Evolutionary conservation across 2,329 filamentous ascomycete genomes (phyloP), one percentile per base, ranked within the genome.

Genomic region (Paracamarosporium sp.): DNA sequence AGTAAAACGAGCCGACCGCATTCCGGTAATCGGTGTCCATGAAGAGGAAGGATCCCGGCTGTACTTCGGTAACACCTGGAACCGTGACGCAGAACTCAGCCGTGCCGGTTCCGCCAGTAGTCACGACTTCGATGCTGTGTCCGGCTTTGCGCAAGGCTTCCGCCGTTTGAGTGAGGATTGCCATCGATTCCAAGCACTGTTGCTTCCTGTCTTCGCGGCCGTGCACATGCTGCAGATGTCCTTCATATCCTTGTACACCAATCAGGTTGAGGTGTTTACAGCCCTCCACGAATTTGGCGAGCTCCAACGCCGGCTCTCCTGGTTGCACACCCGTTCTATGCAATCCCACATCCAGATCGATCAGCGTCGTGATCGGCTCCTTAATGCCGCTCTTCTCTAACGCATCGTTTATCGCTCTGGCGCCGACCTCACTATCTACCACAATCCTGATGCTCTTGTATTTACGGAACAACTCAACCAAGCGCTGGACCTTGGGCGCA

Each of bases 1-100:
- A 73, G 64, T 82, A 85, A 53, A 79, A 78, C 0, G 74, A 70
- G 1, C 83, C 83, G 0, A 85, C 75, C 0, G 83, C 83, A 50
- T 82, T 81, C 3, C 82, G 78, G 61, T 85, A 85, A 63, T 85
- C 83, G 2, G 82, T 83, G 55, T 85, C 83, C 83, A 85, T 85
- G 65, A 85, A 85, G 54, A 85, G 78, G 57, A 85, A 85, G 0
- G 80, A 83, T 0, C 83, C 83, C 0, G 83, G 83, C 63, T 85
- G 83, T 1, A 85, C 72, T 62, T 85, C 83, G 1, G 82, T 85
- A 0, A 85, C 76, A 0, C 82, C 83, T 0, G 79, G 77, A 0
- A 83, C 81, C 0, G 71, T 77, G 1, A 78, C 82, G 53, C 83
- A 85, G 61, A 85, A 84, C 58, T 85, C 82, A 2, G 78, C 81